Evolutionary conservation across 164 flowering plant species (phyloP), one percentile per base, ranked within the genome.

Genomic region (Cinnamomum micranthum): DNA sequence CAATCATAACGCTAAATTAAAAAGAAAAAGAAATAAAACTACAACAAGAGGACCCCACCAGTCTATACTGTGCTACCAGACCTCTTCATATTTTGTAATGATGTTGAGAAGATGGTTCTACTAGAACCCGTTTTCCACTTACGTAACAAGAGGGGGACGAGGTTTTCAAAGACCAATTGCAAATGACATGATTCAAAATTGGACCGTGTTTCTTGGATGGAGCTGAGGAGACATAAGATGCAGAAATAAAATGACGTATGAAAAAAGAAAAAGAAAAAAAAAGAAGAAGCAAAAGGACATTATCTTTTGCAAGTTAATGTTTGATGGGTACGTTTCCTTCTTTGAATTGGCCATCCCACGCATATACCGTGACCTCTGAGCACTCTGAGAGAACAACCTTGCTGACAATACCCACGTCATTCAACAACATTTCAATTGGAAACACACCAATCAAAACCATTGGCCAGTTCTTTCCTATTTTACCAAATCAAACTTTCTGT

Each of bases 361-460:
- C 47, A 66, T 6, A 5, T 66, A 27, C 15, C 69, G 69, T 66
- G 69, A 66, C 47, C 5, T 6, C 41, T 2, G 22, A 15, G 47
- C 20, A 27, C 7, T 27, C n/a, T 11, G 69, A 64, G 25, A 64
- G 20, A 55, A 14, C n/a, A 20, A 55, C 60, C 5, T 41, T 17
- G 60, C n/a, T 55, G 60, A 55, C 47, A 41, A 41, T 55, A 15
- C 6, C n/a, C n/a, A 17, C 60, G 4, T 55, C n/a, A 64, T 74
- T 74, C 74, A 70, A 64, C 77, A 74, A 65, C 47, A 74, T 17
- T 31, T 55, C 74, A 55, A 35, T 23, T 27, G 41, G 35, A 65
- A 70, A 3, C 58, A 33, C n/a, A 60, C 64, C 65, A 73, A 77
- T 64, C 76, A 77, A 63, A 63, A 22, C 68, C 33, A 47, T 41